Percentiles rank a stretch among this genome's conserved stretches.
These are phyloP conservation scores for Candida boidinii DNA, from an alignment of 805 yeast species.

Conservation along the genomic window DNA sequence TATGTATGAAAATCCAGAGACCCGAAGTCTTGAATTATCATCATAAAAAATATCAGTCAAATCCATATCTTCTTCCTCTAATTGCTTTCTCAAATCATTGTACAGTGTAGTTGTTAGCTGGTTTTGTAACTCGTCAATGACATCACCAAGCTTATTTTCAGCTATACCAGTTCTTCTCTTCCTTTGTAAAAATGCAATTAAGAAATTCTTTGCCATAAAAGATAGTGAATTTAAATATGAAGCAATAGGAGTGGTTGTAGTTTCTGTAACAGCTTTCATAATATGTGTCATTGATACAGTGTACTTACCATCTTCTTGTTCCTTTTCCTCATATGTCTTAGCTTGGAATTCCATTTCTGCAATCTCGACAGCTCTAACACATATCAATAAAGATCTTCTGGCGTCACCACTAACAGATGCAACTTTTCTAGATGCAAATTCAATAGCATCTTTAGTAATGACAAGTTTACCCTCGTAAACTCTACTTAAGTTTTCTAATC, in stretches of 20 bases:
- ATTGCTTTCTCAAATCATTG: conserved; percentile 18
- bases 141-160: conserved; percentile 67
- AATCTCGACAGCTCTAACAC: conserved; percentile 82
- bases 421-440: conserved; percentile 86
- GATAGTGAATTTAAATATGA: conserved; percentile 52
- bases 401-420: conserved; percentile 98
- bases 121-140: conserved; percentile 65
- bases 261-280: conserved; percentile 69
- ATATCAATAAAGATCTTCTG: conserved; percentile 79
- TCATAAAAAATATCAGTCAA: conserved; percentile 19
- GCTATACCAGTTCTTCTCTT: conserved; percentile 60
- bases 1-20: conserved; percentile 51
- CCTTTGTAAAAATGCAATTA: conserved; percentile 60
- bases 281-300: conserved; percentile 67
- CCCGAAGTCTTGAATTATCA: conserved; percentile 28
- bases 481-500: conserved; percentile 46
- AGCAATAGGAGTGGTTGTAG: conserved; percentile 66
- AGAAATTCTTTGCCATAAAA: conserved; percentile 59
- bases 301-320: conserved; percentile 28
- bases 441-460: conserved; percentile 66
- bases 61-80: conserved; percentile 15
- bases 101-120: conserved; percentile 17
- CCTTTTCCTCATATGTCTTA: conserved; percentile 19
- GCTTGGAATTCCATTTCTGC: conserved; percentile 58
- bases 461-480: conserved; percentile 32